Conservation (phyloP, 176 grass and related monocot species). For the Guadua angustifolia region DNA sequence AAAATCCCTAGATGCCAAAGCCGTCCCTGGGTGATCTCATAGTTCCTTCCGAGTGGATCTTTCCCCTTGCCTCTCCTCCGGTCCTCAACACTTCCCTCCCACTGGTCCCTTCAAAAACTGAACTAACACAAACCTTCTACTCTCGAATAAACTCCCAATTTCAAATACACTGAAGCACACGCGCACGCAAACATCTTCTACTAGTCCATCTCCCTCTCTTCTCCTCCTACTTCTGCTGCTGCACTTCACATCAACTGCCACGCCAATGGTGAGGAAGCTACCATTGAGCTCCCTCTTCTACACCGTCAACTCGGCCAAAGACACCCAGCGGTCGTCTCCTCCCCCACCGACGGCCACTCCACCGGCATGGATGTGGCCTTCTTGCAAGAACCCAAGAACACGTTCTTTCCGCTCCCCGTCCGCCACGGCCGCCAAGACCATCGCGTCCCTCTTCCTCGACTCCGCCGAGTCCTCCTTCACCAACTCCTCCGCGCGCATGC, state of each 20-base stretch:
- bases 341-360: constrained; percentile 26
- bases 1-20: too few species aligned
- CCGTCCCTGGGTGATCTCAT: too few species aligned
- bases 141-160: not conserved
- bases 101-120: not conserved
- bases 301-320: constrained; percentile 46
- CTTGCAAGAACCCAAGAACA: constrained; percentile 68
- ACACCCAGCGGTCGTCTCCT: constrained; percentile 34
- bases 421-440: constrained; percentile 45
- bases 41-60: not conserved
- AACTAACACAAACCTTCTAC: not conserved
- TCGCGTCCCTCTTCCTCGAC: constrained; percentile 60
- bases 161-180: not conserved
- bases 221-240: not conserved
- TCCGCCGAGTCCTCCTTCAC: constrained; percentile 75
- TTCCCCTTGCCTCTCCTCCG: not conserved
- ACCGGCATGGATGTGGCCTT: constrained; percentile 71
- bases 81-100: not conserved
- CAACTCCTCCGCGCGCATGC: constrained; percentile 59
- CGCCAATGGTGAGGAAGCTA: constrained; percentile 61
- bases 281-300: constrained; percentile 61
- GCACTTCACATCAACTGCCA: constrained; percentile 27
- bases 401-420: constrained; percentile 41
- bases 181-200: not conserved
- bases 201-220: not conserved